Percentiles rank a stretch among this genome's conserved stretches.
Evolutionary conservation across 208 protist genomes (phyloP).

Genomic region (Leishmania arabica): DNA sequence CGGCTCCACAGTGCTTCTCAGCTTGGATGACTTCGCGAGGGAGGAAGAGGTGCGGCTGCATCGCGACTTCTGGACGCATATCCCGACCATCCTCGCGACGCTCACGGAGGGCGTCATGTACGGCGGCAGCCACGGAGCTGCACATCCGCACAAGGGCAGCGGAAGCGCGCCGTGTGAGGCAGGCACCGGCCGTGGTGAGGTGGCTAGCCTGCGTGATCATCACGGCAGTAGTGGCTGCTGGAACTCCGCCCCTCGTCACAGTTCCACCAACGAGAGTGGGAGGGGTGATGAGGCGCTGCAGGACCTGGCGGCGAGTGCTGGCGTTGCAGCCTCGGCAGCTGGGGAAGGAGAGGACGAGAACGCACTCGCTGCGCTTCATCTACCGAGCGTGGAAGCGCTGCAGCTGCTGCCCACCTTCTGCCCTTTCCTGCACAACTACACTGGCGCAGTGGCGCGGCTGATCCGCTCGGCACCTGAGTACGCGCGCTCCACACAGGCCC

Average conservation of each 20-base stretch:
- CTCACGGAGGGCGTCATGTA: conserved; percentile 40
- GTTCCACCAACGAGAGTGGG: neutral
- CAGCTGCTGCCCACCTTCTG: conserved; percentile 33
- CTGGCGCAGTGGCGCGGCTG: conserved; percentile 17
- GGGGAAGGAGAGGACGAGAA: neutral
- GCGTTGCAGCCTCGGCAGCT: neutral
- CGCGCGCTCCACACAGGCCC: conserved; percentile 25
- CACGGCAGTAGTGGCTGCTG: neutral
- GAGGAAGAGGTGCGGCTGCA: conserved; percentile 35
- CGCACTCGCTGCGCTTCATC: conserved; percentile 26
- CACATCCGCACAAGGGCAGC: neutral
- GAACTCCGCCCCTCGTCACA: neutral
- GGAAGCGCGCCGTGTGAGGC: neutral
- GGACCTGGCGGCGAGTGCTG: neutral
- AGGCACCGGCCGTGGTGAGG: neutral
- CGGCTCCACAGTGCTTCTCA: conserved; percentile 1
- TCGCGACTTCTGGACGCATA: conserved; percentile 45
- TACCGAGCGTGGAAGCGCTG: conserved; percentile 34
- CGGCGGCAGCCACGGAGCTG: conserved; percentile 5
- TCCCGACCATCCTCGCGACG: conserved; percentile 36
- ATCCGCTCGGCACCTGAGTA: conserved; percentile 26
- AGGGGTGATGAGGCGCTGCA: neutral
- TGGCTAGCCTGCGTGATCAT: neutral
- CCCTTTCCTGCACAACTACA: conserved; percentile 43
- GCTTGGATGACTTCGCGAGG: conserved; percentile 20